phyloP scores from a whole-genome alignment of 2,329 filamentous ascomycete species.

The Cadophora gregata region DNA sequence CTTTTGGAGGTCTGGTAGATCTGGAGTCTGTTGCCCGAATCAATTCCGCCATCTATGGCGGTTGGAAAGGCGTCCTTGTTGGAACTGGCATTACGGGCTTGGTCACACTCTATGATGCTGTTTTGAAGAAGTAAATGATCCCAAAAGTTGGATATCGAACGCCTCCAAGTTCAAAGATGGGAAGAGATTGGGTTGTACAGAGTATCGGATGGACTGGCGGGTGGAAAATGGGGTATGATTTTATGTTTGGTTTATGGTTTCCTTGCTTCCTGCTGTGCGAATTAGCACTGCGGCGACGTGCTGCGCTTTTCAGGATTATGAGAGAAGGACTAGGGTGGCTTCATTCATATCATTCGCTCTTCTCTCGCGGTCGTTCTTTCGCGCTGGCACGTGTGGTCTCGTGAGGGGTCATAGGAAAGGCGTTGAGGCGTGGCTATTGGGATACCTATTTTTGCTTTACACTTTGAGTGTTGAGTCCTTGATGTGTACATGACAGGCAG shows the following conservation, averaged over 20 bases:
- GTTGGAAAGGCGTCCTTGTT: slow-evolving; percentile 72
- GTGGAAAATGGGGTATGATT: slow-evolving; percentile 12
- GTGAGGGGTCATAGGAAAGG: slow-evolving; percentile 37
- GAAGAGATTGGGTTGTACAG: slow-evolving; percentile 22
- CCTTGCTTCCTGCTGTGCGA: slow-evolving; percentile 24
- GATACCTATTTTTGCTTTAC: slow-evolving; percentile 34
- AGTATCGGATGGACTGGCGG: slow-evolving; percentile 14
- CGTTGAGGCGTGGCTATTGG: slow-evolving; percentile 40
- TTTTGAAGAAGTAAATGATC: slow-evolving; percentile 65
- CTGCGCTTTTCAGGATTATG: not conserved
- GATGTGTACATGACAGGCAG: slow-evolving; percentile 19
- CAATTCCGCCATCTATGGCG: slow-evolving; percentile 71
- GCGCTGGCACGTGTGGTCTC: slow-evolving; percentile 42
- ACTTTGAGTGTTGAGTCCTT: slow-evolving; percentile 16
- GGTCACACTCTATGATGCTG: slow-evolving; percentile 78
- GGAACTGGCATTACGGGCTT: slow-evolving; percentile 72
- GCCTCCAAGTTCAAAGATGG: slow-evolving; percentile 9
- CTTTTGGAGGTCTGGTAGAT: slow-evolving; percentile 66
- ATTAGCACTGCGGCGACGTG: slow-evolving; percentile 17
- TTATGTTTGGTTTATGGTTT: slow-evolving; percentile 19
- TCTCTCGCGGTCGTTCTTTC: slow-evolving; percentile 36
- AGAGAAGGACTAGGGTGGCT: slow-evolving; percentile 13
- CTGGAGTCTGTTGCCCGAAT: slow-evolving; percentile 66
- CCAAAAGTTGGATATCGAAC: not conserved
- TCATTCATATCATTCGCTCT: slow-evolving; percentile 35